Evolutionary conservation across 257 asterid genomes (phyloP).

Genomic region (Solanum chilense): DNA sequence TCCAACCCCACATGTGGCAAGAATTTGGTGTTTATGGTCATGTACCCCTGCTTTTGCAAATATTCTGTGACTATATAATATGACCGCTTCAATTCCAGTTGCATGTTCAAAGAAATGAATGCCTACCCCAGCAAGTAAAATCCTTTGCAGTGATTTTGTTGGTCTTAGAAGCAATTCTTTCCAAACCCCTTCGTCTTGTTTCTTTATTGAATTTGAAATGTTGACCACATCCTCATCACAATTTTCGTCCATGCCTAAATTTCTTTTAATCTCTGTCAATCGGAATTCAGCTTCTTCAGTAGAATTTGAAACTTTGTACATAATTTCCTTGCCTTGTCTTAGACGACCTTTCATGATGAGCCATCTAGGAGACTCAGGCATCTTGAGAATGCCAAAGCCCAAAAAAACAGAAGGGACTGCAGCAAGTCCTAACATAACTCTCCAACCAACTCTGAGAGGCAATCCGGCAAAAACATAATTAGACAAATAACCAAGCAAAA

Average conservation of each 20-base stretch:
- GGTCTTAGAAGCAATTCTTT: conserved; percentile 28
- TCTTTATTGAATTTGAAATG: neutral
- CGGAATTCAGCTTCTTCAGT: conserved; percentile 42
- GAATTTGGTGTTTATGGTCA: conserved; percentile 19
- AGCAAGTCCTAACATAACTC: conserved; percentile 70
- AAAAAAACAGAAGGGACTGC: conserved; percentile 48
- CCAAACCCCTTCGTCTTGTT: conserved; percentile 25
- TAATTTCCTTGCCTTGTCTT: conserved; percentile 41
- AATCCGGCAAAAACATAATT: conserved; percentile 31
- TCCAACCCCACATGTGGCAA: conserved; percentile 54
- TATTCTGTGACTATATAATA: conserved; percentile 48
- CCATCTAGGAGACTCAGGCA: conserved; percentile 93
- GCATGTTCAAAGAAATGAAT: conserved; percentile 69
- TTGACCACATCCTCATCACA: conserved; percentile 23
- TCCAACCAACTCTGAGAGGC: conserved; percentile 39
- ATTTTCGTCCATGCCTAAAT: conserved; percentile 40
- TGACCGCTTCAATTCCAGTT: conserved; percentile 54
- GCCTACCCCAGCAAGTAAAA: conserved; percentile 48
- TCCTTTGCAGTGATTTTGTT: conserved; percentile 39
- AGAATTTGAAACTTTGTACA: conserved; percentile 34
- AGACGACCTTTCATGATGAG: conserved; percentile 43
- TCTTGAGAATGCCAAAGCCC: conserved; percentile 35
- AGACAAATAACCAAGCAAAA: conserved; percentile 53
- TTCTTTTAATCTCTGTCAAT: conserved; percentile 27
- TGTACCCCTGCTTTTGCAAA: conserved; percentile 48